These are phyloP conservation scores for Drechslerella stenobrocha DNA, from an alignment of 2,329 filamentous ascomycete genomes.

Conservation along the genomic window DNA sequence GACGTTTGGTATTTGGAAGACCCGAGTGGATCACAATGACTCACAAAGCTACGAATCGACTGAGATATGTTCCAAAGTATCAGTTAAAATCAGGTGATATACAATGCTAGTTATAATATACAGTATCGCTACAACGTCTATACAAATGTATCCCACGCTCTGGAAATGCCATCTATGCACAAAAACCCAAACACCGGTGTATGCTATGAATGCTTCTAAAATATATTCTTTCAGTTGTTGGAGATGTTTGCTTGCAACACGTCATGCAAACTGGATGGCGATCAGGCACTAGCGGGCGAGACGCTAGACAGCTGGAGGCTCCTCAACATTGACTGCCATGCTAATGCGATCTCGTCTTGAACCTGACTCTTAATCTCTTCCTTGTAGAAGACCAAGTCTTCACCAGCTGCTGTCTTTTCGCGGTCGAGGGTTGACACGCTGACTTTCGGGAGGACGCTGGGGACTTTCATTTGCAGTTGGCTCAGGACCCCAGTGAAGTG, in stretches of 20 bases:
- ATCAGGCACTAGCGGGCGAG: slow-evolving; percentile 22
- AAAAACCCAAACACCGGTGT: no score
- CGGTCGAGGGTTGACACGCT: slow-evolving; percentile 37
- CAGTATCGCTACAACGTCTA: no score
- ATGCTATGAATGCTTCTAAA: no score
- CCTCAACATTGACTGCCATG: slow-evolving; percentile 26
- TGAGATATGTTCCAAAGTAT: no score
- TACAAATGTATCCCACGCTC: no score
- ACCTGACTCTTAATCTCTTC: slow-evolving; percentile 18
- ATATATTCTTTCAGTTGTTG: no score
- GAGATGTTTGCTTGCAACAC: no score
- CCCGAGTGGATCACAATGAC: neutral
- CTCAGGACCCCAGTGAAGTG: slow-evolving; percentile 36
- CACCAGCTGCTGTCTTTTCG: slow-evolving; percentile 37
- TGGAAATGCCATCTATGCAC: no score
- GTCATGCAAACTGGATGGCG: neutral
- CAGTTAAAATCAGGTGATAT: no score
- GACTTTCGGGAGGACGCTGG: slow-evolving; percentile 12
- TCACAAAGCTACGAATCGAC: neutral
- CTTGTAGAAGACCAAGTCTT: slow-evolving; percentile 37
- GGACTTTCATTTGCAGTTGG: slow-evolving; percentile 11
- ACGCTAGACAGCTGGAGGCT: neutral
- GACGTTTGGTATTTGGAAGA: no score
- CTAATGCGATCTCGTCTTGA: slow-evolving; percentile 15
- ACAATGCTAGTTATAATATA: no score